Percentiles rank a stretch among this genome's conserved stretches.
Conservation (phyloP, 2,329 filamentous ascomycete species). For the Ophioceras dolichostomum region DNA sequence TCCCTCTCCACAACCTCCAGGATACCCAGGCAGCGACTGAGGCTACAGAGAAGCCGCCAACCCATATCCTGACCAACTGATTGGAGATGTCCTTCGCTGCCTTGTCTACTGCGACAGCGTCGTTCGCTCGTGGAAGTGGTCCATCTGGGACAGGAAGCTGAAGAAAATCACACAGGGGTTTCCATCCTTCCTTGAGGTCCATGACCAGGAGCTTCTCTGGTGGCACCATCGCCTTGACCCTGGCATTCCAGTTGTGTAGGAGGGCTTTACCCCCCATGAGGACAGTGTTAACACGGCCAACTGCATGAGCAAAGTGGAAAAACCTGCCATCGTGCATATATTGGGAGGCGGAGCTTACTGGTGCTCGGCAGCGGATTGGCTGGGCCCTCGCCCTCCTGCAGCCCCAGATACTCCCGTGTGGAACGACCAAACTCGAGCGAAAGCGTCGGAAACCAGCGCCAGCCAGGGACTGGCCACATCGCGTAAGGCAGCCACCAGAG, state of each 20-base stretch:
- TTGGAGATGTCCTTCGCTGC: constrained; percentile 3
- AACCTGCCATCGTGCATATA: too few species aligned
- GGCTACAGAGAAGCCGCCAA: background rate
- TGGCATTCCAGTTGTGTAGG: constrained; percentile 1
- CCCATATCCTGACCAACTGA: background rate
- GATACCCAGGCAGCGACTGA: background rate
- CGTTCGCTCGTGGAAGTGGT: constrained; percentile 16
- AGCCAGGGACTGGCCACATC: constrained; percentile 3
- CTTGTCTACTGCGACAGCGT: constrained; percentile 8
- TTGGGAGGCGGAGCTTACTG: background rate
- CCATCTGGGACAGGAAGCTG: constrained; percentile 14
- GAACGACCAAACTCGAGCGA: constrained; percentile 1
- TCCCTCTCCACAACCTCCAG: background rate
- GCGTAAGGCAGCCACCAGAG: constrained; percentile 1
- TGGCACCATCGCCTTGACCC: constrained; percentile 9
- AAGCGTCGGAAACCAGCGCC: constrained; percentile 3
- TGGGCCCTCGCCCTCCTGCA: background rate
- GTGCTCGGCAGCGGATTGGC: constrained; percentile 1
- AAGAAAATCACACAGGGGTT: constrained; percentile 18
- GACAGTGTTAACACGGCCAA: too few species aligned
- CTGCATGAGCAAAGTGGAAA: background rate
- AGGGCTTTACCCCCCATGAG: too few species aligned
- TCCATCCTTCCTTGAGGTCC: constrained; percentile 18
- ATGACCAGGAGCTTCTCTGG: constrained; percentile 13
- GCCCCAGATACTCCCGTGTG: background rate